Evolutionary conservation across 2,329 filamentous ascomycete genomes (phyloP).

Genomic region (Aspergillus melleus): DNA sequence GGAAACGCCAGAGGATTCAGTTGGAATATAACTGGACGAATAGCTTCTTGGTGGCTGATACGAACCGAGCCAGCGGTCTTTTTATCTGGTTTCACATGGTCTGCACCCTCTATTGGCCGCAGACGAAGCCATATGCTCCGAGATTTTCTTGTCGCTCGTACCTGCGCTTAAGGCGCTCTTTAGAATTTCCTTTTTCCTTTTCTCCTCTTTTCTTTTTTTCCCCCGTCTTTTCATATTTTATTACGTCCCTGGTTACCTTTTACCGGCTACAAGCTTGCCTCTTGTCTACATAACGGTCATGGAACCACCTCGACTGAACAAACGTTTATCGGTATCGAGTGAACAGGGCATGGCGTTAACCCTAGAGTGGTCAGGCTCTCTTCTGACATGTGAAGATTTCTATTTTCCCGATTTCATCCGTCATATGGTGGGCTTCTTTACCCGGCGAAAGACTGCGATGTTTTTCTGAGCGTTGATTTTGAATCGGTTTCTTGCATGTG

Average conservation of each 20-base stretch:
- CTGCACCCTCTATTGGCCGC: not conserved
- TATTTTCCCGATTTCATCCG: not conserved
- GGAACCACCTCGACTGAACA: not conserved
- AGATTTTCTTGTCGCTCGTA: not conserved
- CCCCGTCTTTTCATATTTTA: too few species aligned
- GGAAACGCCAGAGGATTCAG: conserved; percentile 13
- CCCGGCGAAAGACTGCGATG: not conserved
- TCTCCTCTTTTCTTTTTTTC: not conserved
- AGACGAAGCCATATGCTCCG: not conserved
- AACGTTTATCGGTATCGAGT: conserved; percentile 4
- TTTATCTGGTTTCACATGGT: not conserved
- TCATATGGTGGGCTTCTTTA: conserved; percentile 1
- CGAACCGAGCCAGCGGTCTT: not conserved
- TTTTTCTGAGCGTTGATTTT: conserved; percentile 2
- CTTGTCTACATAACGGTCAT: not conserved
- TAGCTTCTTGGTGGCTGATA: not conserved
- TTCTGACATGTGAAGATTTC: conserved; percentile 7
- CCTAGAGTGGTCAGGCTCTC: not conserved
- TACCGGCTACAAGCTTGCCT: not conserved
- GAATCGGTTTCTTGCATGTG: not conserved
- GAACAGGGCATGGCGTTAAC: conserved; percentile 3
- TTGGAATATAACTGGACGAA: conserved; percentile 23
- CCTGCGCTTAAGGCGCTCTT: not conserved
- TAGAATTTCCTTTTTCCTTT: not conserved
- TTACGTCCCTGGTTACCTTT: not conserved